phyloP scores from a whole-genome alignment of 2,329 filamentous ascomycete genomes.

The Trichothecium roseum region DNA sequence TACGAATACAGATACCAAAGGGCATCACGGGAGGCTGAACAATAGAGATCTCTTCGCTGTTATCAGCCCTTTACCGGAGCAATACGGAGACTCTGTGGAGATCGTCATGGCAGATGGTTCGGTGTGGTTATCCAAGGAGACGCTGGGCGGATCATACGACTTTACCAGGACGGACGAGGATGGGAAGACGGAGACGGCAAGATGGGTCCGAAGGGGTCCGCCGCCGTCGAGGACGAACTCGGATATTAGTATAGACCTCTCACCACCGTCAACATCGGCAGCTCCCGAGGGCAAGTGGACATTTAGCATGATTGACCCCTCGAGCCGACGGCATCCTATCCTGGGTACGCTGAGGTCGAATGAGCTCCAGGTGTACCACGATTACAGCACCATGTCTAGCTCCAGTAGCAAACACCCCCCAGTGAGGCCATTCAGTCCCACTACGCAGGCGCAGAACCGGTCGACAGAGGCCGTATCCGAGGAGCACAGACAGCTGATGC shows the following conservation, averaged over 20 bases:
- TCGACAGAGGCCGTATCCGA: constrained; percentile 18
- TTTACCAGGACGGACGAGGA: constrained; percentile 50
- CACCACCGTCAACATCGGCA: constrained; percentile 12
- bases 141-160: constrained; percentile 51
- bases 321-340: constrained; percentile 60
- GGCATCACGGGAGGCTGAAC: constrained; percentile 30
- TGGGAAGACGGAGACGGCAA: constrained; percentile 48
- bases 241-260: constrained; percentile 4
- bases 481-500: constrained; percentile 24
- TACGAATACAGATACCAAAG: neutral
- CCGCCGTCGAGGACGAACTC: constrained; percentile 10
- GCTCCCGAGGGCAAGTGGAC: constrained; percentile 49
- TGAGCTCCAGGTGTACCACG: constrained; percentile 59
- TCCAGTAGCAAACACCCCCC: constrained; percentile 38
- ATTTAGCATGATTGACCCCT: constrained; percentile 66
- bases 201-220: constrained; percentile 52
- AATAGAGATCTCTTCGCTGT: constrained; percentile 53
- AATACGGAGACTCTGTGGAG: constrained; percentile 44
- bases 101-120: constrained; percentile 56
- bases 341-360: constrained; percentile 56
- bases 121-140: constrained; percentile 43
- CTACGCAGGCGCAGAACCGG: constrained; percentile 15
- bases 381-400: constrained; percentile 48
- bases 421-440: constrained; percentile 21
- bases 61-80: constrained; percentile 47